Base-by-base conservation (phyloP, 2,329 filamentous ascomycete genomes). In the Periglandula ipomoeae region DNA sequence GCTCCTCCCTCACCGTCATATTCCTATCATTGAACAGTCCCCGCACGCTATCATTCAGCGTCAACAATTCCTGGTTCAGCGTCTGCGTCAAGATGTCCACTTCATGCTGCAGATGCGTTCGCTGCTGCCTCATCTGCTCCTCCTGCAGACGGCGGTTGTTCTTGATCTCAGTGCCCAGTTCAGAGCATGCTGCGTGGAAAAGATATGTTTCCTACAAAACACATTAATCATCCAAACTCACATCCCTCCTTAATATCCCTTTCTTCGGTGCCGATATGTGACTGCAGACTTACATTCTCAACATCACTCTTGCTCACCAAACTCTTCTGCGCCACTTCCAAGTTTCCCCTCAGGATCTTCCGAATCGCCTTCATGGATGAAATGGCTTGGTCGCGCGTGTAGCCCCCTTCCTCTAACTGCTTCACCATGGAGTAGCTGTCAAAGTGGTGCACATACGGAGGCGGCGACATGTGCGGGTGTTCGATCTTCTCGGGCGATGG, bases 21-120 rank as follows among this genome's bases (percentile, higher is more conserved):
- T 91, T 93, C 39, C 94, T 81, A 63, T 98, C 91, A 61, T 97
- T 91, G 64, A 97, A 96, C 76, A 96, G 85, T 50, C 89, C 91
- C 63, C 90, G 89, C n/a, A 97, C 76, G 48, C 90, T 88, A 62
- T 98, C 91, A 58, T 88, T 93, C 51, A 97, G 71, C 30, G 79
- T 85, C 48, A 82, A 70, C 23, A 90, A 74, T 63, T 97, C 90
- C 66, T 96, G 90, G 30, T 82, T 87, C 50, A 96, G 73, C 43
- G 84, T 79, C 70, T 97, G 93, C 48, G 80, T 83, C 48, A 96
- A 65, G 17, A 95, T 95, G 64, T 98, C 93, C n/a, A 90, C 83
- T 65, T 97, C 93, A 64, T 96, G 90, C 70, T 96, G 89, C 55
- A 98, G 68, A 44, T 90, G 82, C 4, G 85, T 88, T 37, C 93